These are phyloP conservation scores for Uronychia setigera DNA, from an alignment of 73 alveolate species.

Conservation along the genomic window DNA sequence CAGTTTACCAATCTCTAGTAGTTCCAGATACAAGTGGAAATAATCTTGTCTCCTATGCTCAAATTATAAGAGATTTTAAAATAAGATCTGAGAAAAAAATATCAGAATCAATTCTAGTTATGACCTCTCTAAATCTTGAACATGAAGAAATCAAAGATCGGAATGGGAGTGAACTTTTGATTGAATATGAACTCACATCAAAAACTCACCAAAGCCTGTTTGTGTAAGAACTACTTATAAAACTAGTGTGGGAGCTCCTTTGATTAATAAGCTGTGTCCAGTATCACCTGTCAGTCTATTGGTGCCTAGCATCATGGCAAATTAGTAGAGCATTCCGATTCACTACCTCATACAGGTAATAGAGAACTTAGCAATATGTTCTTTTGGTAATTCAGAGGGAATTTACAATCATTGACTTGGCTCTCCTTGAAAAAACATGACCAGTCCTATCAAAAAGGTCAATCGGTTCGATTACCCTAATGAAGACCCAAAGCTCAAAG, in stretches of 20 bases:
- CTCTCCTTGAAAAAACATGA: background rate
- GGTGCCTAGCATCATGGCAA: slow-evolving; percentile 1
- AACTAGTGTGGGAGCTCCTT: background rate
- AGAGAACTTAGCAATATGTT: background rate
- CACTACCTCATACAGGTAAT: background rate
- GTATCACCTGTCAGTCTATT: background rate
- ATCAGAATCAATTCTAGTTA: background rate
- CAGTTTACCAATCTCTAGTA: background rate
- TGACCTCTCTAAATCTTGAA: background rate
- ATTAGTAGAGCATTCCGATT: background rate
- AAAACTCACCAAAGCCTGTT: background rate
- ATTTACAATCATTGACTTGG: background rate
- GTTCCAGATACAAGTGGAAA: background rate
- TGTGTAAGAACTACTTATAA: background rate
- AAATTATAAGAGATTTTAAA: background rate
- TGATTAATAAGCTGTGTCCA: background rate
- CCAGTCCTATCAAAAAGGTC: background rate
- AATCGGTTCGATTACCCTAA: background rate
- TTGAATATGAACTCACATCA: background rate
- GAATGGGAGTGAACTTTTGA: background rate
- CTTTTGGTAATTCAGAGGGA: background rate
- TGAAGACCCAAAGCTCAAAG: too few species aligned
- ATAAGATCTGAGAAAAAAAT: background rate
- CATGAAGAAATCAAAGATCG: background rate
- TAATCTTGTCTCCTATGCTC: background rate